A percentile compares a stretch with the other conserved stretches of the same genome.
Evolutionary conservation across 2,329 filamentous ascomycete genomes (phyloP).

Genomic region (Metarhizium brunneum): DNA sequence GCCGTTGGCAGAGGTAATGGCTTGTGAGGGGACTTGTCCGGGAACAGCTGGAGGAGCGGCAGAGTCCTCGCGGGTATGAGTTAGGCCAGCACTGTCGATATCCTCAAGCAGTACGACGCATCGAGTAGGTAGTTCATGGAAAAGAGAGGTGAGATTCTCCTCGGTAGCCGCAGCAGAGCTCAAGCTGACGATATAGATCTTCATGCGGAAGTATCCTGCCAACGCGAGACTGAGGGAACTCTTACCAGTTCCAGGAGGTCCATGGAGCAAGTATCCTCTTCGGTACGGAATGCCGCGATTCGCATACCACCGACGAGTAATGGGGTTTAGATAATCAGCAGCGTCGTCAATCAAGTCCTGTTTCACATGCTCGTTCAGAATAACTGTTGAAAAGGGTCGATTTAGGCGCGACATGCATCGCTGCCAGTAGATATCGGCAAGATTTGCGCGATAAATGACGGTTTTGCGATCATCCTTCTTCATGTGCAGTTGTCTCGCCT

Average conservation of each 20-base stretch:
- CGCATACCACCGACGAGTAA: conserved; percentile 67
- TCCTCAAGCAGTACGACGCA: conserved; percentile 71
- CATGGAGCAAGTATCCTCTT: conserved; percentile 72
- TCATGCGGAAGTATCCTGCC: conserved; percentile 60
- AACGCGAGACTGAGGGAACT: conserved; percentile 62
- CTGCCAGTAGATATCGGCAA: conserved; percentile 44
- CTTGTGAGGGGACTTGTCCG: conserved; percentile 3
- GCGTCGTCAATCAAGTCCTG: conserved; percentile 50
- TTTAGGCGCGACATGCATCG: conserved; percentile 51
- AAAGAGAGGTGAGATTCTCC: conserved; percentile 54
- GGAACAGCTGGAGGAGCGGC: conserved; percentile 3
- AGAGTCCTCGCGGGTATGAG: conserved; percentile 41
- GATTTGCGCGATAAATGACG: conserved; percentile 53
- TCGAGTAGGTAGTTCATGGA: conserved; percentile 56
- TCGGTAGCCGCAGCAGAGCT: conserved; percentile 55
- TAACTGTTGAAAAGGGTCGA: conserved; percentile 56
- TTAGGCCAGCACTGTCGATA: conserved; percentile 64
- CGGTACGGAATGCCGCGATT: conserved; percentile 80
- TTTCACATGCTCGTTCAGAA: conserved; percentile 53
- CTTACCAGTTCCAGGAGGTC: conserved; percentile 74
- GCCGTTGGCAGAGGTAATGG: conserved; percentile 2
- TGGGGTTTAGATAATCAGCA: conserved; percentile 52
- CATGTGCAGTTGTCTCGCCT: conserved; percentile 45
- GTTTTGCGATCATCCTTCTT: conserved; percentile 53
- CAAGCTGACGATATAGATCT: conserved; percentile 63